Conservation (phyloP, 768 basidiomycete genomes). For the Cystofilobasidium ferigula region DNA sequence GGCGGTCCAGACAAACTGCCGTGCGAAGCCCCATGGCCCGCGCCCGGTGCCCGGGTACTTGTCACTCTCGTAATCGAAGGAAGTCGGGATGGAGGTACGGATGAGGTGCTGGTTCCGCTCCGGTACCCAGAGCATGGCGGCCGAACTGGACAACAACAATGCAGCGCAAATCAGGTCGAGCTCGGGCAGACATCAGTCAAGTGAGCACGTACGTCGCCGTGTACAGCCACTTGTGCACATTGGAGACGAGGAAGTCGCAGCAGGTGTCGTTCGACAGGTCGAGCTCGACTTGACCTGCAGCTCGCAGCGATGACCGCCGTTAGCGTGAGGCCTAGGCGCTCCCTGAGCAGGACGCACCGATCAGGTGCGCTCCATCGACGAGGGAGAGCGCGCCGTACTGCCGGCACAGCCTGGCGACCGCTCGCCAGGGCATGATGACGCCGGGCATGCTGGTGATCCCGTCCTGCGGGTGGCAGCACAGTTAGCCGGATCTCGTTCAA, state of each 20-base stretch:
- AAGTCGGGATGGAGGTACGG: conserved; percentile 10
- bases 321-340: not conserved
- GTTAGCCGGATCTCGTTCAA: no score
- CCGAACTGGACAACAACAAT: not conserved
- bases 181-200: no score
- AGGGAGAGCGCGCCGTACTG: conserved; percentile 55
- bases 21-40: conserved; percentile 3
- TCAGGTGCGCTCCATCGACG: conserved; percentile 69
- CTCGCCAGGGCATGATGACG: conserved; percentile 57
- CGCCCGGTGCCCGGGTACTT: conserved; percentile 18
- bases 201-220: not conserved
- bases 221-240: conserved; percentile 24
- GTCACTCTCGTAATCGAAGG: conserved; percentile 11
- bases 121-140: conserved; percentile 23
- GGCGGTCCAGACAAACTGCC: conserved; percentile 22
- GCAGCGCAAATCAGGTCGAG: not conserved
- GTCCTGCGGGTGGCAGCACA: not conserved
- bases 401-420: conserved; percentile 54
- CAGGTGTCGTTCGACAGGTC: conserved; percentile 16
- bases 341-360: conserved; percentile 43
- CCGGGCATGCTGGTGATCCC: conserved; percentile 28
- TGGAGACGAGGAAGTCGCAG: conserved; percentile 20
- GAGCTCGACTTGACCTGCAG: conserved; percentile 15
- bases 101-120: conserved; percentile 12
- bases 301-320: not conserved